Conservation (phyloP, 2,329 filamentous ascomycete species). For the Thielaviopsis populi region DNA sequence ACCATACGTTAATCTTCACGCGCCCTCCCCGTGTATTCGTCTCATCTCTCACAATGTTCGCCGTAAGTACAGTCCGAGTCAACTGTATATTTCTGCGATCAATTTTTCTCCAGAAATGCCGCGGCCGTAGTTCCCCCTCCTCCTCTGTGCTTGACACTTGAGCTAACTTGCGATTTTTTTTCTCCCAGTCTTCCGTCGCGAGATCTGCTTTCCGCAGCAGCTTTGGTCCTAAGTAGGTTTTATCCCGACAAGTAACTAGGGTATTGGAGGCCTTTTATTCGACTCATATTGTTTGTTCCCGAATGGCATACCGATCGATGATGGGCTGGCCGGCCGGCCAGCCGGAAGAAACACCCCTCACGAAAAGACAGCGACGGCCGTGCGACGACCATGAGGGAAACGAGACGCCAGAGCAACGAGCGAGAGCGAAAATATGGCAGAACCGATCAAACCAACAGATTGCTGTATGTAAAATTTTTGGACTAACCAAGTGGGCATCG, state of each 20-base stretch:
- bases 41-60: conserved; percentile 14
- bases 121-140: not conserved
- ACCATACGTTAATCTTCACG: conserved; percentile 4
- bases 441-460: conserved; percentile 21
- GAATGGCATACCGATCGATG: not conserved
- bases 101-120: not conserved
- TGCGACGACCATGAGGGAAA: not conserved
- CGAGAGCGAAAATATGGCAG: not conserved
- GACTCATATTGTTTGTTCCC: not conserved
- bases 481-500: not conserved
- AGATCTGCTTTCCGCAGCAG: conserved; percentile 39
- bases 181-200: conserved; percentile 11
- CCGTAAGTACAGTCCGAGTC: conserved; percentile 9
- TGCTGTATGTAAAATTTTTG: conserved; percentile 7
- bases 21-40: not conserved
- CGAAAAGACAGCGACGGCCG: no score
- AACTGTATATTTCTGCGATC: not conserved
- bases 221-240: conserved; percentile 49
- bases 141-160: not conserved
- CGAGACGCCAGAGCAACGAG: not conserved
- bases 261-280: not conserved
- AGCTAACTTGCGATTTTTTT: conserved; percentile 2
- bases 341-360: not conserved
- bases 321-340: no score
- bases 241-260: no score